A percentile compares a stretch with the other conserved stretches of the same genome.
These are phyloP conservation scores for Globisporangium recalcitrans DNA, from an alignment of 352 stramenopile species.

Conservation along the genomic window DNA sequence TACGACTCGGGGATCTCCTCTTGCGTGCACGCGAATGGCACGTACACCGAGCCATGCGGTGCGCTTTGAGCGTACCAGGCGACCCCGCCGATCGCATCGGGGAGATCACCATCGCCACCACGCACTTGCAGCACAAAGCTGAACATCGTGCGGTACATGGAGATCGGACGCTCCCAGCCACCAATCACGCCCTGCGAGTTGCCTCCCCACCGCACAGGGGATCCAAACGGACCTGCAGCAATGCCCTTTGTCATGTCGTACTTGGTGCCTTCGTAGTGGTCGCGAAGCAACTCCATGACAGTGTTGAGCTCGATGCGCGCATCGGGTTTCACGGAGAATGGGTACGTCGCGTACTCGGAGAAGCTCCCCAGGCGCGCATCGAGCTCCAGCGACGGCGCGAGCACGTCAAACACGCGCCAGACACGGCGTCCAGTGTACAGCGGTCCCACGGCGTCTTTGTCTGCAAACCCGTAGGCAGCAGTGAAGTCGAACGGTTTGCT, in stretches of 20 bases:
- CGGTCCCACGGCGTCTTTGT: slow-evolving; percentile 27
- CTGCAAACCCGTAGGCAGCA: slow-evolving; percentile 32
- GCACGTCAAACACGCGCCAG: slow-evolving; percentile 69
- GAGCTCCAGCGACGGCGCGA: slow-evolving; percentile 55
- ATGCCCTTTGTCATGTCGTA: slow-evolving; percentile 87
- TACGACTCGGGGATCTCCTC: slow-evolving; percentile 46
- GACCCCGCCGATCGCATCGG: slow-evolving; percentile 43
- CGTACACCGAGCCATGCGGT: slow-evolving; percentile 67
- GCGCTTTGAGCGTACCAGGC: slow-evolving; percentile 64
- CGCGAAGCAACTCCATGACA: slow-evolving; percentile 80
- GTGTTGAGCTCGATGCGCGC: slow-evolving; percentile 39
- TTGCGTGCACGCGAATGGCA: slow-evolving; percentile 65
- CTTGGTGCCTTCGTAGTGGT: slow-evolving; percentile 89
- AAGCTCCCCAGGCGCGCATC: slow-evolving; percentile 32
- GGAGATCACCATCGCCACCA: slow-evolving; percentile 11
- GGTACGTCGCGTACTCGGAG: slow-evolving; percentile 47
- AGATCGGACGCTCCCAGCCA: slow-evolving; percentile 88
- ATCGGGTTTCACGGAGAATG: slow-evolving; percentile 71
- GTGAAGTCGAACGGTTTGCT: slow-evolving; percentile 38
- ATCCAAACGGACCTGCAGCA: slow-evolving; percentile 87
- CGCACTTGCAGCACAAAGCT: slow-evolving; percentile 72
- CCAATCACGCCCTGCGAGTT: slow-evolving; percentile 44
- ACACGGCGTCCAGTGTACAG: slow-evolving; percentile 57
- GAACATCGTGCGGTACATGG: slow-evolving; percentile 86
- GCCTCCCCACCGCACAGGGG: slow-evolving; percentile 79